Conservation (phyloP, 2,329 filamentous ascomycete species). For the Epichloe aotearoae region DNA sequence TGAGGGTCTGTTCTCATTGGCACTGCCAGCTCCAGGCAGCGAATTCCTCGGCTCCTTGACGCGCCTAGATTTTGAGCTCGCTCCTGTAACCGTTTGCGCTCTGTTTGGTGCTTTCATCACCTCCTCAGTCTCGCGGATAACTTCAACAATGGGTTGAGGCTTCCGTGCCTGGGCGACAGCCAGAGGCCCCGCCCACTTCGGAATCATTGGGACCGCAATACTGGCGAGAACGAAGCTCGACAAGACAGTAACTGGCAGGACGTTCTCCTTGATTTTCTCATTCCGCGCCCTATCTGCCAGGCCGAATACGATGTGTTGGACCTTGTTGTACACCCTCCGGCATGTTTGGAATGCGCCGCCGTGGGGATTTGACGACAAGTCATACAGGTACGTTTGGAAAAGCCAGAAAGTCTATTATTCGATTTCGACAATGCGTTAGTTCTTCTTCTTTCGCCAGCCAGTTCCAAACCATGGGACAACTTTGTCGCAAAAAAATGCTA, state of each 20-base stretch:
- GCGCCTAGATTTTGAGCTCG: slow-evolving; percentile 37
- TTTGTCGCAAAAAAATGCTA: slow-evolving; percentile 8
- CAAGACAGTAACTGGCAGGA: slow-evolving; percentile 66
- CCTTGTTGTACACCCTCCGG: slow-evolving; percentile 73
- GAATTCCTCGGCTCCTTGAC: slow-evolving; percentile 31
- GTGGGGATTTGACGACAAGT: slow-evolving; percentile 62
- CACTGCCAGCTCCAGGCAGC: slow-evolving; percentile 23
- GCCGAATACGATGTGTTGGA: slow-evolving; percentile 78
- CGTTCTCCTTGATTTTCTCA: slow-evolving; percentile 71
- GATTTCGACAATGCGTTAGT: slow-evolving; percentile 10
- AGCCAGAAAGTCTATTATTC: slow-evolving; percentile 67
- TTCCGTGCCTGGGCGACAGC: slow-evolving; percentile 72
- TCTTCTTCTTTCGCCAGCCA: slow-evolving; percentile 1
- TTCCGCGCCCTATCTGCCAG: slow-evolving; percentile 53
- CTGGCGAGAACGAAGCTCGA: slow-evolving; percentile 70
- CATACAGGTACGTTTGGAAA: slow-evolving; percentile 77
- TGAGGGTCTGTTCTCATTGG: slow-evolving; percentile 15
- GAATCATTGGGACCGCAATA: slow-evolving; percentile 60
- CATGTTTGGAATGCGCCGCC: slow-evolving; percentile 71
- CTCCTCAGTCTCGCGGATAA: slow-evolving; percentile 22
- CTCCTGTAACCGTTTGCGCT: slow-evolving; percentile 52
- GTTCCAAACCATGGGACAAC: background rate
- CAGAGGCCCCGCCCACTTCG: slow-evolving; percentile 66
- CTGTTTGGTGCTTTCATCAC: slow-evolving; percentile 37
- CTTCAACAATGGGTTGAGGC: slow-evolving; percentile 36